These are phyloP conservation scores for Candida glaebosa DNA, from an alignment of 805 yeast species.

Conservation along the genomic window DNA sequence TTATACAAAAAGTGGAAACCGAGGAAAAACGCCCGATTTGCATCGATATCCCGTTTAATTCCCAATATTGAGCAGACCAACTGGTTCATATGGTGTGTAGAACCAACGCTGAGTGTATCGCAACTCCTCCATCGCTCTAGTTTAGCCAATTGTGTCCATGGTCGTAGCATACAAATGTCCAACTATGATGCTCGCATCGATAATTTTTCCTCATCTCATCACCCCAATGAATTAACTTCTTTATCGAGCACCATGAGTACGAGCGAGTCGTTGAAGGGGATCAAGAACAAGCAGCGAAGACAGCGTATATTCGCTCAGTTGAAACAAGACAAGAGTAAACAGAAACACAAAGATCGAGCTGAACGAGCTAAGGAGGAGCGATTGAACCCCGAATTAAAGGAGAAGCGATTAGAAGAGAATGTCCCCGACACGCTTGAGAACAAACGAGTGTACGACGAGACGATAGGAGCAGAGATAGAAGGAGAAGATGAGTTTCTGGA, in stretches of 20 bases:
- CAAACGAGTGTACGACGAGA: conserved; percentile 84
- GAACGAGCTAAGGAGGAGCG: conserved; percentile 85
- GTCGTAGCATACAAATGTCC: conserved; percentile 12
- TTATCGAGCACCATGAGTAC: conserved; percentile 18
- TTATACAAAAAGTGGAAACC: conserved; percentile 70
- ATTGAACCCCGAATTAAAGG: conserved; percentile 76
- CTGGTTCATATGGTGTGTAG: conserved; percentile 15
- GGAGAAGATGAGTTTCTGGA: conserved; percentile 63
- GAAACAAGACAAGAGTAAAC: conserved; percentile 71
- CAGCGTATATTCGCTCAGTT: conserved; percentile 72
- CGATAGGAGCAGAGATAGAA: conserved; percentile 58
- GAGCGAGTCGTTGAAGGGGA: conserved; percentile 34
- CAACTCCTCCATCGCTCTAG: conserved; percentile 15
- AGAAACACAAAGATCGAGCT: conserved; percentile 72
- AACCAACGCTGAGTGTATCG: conserved; percentile 20
- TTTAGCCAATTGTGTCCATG: conserved; percentile 15
- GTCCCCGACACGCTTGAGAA: conserved; percentile 80
- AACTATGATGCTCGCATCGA: not conserved
- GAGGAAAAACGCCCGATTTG: conserved; percentile 5
- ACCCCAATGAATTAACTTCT: not conserved
- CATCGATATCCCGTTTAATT: not conserved
- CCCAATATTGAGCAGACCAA: conserved; percentile 5
- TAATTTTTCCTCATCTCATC: conserved; percentile 7
- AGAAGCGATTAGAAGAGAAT: conserved; percentile 72
- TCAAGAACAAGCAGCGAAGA: conserved; percentile 76